Evolutionary conservation across 2,329 filamentous ascomycete species (phyloP), one percentile per base, ranked within the genome.

Genomic region (Lachnellula cervina): DNA sequence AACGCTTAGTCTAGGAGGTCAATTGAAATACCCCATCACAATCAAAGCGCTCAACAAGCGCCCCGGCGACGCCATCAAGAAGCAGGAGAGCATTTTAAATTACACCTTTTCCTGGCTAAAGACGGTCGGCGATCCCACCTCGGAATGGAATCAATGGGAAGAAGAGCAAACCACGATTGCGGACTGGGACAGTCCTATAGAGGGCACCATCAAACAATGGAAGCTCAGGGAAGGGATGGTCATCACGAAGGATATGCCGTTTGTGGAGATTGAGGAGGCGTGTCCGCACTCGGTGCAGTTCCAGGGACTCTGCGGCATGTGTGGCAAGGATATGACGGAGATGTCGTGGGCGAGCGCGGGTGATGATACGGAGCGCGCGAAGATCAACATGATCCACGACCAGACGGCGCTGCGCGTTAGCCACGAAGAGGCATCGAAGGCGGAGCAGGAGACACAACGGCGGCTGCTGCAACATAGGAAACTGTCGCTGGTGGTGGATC

Each of bases 321-420:
- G 94, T 73, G 94, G 94, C 61, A 90, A 93, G 73, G 92, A 97
- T 73, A 96, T 99, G 91, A 96, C 90, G 53, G 86, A 90, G 79
- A 82, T 86, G 64, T 88, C 86, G 71, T 97, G 90, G 81, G 90
- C 90, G 54, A 90, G 86, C 57, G 87, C 92, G 60, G 77, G 84
- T 48, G 82, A 83, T 64, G 90, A 96, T 70, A 88, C 89, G 2
- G 84, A 88, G 60, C 90, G 93, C 64, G 94, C 94, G 51, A 90
- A 88, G 57, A 93, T 99, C 71, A 93, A 93, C 73, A 96, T 96
- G 84, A 87, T 89, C 28, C 94, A 99, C 73, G 90, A 96, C 71
- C 92, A 96, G 69, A 89, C 88, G 2, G 84, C 86, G 21, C 79
- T 99, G 59, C 91, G 87, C 48, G 90, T 99, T 66, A 97, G 91